Evolutionary conservation across 768 basidiomycete species (phyloP).

Genomic region (Auriscalpium microsporum): DNA sequence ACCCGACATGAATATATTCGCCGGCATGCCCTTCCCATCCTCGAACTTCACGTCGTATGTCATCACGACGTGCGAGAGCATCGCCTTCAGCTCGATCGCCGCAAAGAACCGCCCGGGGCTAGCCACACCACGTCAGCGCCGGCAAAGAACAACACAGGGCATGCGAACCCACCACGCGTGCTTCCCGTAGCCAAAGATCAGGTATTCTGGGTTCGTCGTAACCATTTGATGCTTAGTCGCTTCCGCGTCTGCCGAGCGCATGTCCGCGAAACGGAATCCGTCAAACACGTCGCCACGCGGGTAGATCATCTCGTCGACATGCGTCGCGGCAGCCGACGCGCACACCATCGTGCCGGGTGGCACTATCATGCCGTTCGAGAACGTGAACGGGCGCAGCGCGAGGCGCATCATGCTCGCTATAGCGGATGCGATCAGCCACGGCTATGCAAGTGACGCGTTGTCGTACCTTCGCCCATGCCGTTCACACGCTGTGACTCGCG

Average conservation of each 20-base stretch:
- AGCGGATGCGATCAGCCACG: neutral
- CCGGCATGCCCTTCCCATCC: constrained; percentile 10
- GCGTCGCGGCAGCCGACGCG: constrained; percentile 22
- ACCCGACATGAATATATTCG: neutral
- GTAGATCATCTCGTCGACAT: constrained; percentile 26
- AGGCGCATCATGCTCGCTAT: constrained; percentile 24
- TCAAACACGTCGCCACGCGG: constrained; percentile 30
- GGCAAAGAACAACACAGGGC: neutral
- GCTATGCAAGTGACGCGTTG: neutral
- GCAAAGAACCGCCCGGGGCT: constrained; percentile 31
- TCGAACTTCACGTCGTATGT: constrained; percentile 26
- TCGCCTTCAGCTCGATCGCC: constrained; percentile 25
- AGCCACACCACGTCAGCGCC: neutral
- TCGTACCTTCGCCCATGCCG: constrained; percentile 17
- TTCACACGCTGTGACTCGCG: constrained; percentile 23
- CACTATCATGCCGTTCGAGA: constrained; percentile 35
- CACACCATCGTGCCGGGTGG: constrained; percentile 30
- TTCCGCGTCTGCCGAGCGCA: too few relatives aligned
- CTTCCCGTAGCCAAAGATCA: constrained; percentile 19
- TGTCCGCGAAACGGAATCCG: constrained; percentile 29
- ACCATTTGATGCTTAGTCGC: neutral
- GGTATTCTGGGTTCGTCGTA: constrained; percentile 9
- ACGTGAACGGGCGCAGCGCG: constrained; percentile 30
- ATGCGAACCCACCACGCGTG: constrained; percentile 18
- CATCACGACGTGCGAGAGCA: constrained; percentile 24